These are phyloP conservation scores for Pseudovirgaria hyperparasitica DNA, from an alignment of 2,329 filamentous ascomycete species.

Conservation along the genomic window DNA sequence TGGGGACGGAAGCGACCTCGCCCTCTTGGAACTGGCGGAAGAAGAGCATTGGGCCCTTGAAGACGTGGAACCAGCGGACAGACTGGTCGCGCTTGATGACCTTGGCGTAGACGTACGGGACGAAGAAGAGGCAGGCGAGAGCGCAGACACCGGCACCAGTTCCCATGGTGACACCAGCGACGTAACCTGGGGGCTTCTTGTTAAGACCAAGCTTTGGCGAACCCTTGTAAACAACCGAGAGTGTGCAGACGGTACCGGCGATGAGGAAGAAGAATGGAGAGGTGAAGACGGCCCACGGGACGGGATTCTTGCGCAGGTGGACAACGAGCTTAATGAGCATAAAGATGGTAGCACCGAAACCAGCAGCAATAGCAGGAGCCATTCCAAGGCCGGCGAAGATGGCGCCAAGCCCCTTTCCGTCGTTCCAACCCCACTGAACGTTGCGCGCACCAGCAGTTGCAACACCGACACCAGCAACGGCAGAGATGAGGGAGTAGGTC, in stretches of 20 bases:
- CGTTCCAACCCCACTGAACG: conserved; percentile 46
- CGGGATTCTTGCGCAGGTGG: conserved; percentile 57
- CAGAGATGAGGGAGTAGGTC: conserved; percentile 40
- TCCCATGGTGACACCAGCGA: conserved; percentile 54
- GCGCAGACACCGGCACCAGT: conserved; percentile 46
- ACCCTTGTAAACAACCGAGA: conserved; percentile 72
- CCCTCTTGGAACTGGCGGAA: conserved; percentile 44
- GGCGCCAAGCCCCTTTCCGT: conserved; percentile 52
- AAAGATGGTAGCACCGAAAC: conserved; percentile 57
- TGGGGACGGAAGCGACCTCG: conserved; percentile 48
- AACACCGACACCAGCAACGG: conserved; percentile 33
- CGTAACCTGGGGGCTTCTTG: conserved; percentile 55
- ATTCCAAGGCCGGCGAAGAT: conserved; percentile 54
- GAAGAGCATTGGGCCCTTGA: conserved; percentile 46
- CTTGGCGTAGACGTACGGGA: conserved; percentile 54
- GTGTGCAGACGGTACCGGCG: conserved; percentile 58
- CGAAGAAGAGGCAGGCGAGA: conserved; percentile 56
- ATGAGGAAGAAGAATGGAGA: conserved; percentile 69
- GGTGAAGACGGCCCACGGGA: conserved; percentile 59
- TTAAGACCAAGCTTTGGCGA: conserved; percentile 53
- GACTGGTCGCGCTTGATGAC: conserved; percentile 56
- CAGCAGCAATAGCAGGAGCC: conserved; percentile 54
- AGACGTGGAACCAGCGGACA: conserved; percentile 50
- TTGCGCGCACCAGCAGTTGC: conserved; percentile 42
- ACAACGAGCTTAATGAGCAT: conserved; percentile 60